Evolutionary conservation across 1,284 basidiomycete species (phyloP).

Genomic region (Erythrobasidium hasegawianum): DNA sequence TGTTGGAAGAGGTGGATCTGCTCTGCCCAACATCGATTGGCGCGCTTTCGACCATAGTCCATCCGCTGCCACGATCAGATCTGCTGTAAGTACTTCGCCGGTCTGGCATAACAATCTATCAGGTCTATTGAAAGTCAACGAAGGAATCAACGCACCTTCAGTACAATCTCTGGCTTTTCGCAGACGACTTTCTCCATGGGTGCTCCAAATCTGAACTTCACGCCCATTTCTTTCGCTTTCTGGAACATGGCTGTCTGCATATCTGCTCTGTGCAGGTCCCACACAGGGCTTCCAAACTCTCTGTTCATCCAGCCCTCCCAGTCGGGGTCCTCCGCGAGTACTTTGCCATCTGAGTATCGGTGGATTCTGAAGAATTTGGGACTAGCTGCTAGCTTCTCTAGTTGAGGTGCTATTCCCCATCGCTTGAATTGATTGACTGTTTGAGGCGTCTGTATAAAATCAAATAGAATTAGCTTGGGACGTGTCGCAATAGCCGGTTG

Average conservation of each 20-base stretch:
- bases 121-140: too few relatives aligned
- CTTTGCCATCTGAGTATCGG: conserved; percentile 30
- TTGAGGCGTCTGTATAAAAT: conserved; percentile 26
- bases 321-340: conserved; percentile 23
- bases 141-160: conserved; percentile 6
- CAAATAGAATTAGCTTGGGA: not conserved
- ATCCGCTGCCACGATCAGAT: conserved; percentile 29
- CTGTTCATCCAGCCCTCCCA: conserved; percentile 20
- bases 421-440: conserved; percentile 17
- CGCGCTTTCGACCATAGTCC: conserved; percentile 21
- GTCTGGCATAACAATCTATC: conserved; percentile 5
- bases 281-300: conserved; percentile 27
- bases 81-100: conserved; percentile 17
- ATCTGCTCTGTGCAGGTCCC: conserved; percentile 31
- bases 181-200: conserved; percentile 17
- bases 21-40: conserved; percentile 16
- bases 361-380: conserved; percentile 30
- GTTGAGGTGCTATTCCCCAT: conserved; percentile 20
- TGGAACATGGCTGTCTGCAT: conserved; percentile 25
- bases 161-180: conserved; percentile 6
- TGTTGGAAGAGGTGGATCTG: conserved; percentile 23
- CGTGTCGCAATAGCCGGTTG: not conserved
- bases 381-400: conserved; percentile 25
- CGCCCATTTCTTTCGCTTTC: conserved; percentile 27
- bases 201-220: conserved; percentile 13